Base-by-base conservation (phyloP, 345 rosid genomes). In the Luvunga scandens region DNA sequence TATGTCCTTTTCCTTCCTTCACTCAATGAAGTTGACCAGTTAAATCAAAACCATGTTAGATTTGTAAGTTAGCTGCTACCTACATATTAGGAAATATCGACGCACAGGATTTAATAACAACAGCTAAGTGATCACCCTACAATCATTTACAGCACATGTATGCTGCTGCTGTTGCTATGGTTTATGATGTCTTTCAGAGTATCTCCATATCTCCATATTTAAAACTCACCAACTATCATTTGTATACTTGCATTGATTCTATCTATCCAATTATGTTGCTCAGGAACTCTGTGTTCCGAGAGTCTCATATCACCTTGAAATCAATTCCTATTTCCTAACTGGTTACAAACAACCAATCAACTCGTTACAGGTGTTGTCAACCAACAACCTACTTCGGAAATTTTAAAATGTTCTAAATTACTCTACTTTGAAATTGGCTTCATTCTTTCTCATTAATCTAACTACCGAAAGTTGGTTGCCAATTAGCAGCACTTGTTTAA, bases 91-190 rank as follows among this genome's bases (percentile, higher is more conserved):
- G 65, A 53, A 53, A 72, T 13, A 55, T 30, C 19, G 76, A 74
- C 68, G 77, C 71, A 57, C 75, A 66, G 8, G 13, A 53, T 64
- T 77, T 57, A 74, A 74, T 57, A 50, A n/a, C 73, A 57, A 77
- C 21, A 75, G 34, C 77, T 18, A 77, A 65, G 60, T 57, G 64
- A 73, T 56, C 36, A 68, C 67, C 70, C 77, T 42, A 56, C 77
- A 59, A 77, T 9, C 66, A 27, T 18, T 18, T 13, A 59, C 14
- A 34, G 50, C 78, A 72, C 82, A 61, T 68, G 70, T 4, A 33
- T 22, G 53, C 57, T 38, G 5, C 71, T 33, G 34, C 24, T 18
- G 28, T 18, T n/a, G 2, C 25, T 53, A 18, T 50, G n/a, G 19
- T 45, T 56, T 66, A 21, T 36, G n/a, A 69, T 50, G 59, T 12